These are phyloP conservation scores for Tephrocybe rancida DNA, from an alignment of 768 basidiomycete genomes.

Conservation along the genomic window DNA sequence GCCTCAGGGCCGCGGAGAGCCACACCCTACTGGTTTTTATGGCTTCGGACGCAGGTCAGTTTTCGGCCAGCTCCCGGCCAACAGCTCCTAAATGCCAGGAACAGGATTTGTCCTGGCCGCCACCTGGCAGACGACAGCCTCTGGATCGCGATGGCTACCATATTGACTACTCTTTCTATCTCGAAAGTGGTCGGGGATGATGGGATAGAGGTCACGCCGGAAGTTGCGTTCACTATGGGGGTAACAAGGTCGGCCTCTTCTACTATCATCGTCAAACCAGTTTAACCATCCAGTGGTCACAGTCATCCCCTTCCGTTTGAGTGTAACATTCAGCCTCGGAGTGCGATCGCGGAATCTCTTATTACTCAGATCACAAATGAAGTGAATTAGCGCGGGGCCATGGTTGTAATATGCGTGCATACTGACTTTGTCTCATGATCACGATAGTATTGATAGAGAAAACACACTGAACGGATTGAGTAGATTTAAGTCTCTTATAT, in stretches of 20 bases:
- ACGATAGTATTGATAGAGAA: too few species aligned
- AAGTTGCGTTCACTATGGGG: constrained; percentile 1
- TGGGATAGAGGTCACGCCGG: constrained; percentile 26
- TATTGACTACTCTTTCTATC: constrained; percentile 32
- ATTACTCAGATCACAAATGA: constrained; percentile 1
- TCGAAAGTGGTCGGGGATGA: constrained; percentile 23
- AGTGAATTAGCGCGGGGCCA: background rate
- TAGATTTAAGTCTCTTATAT: too few species aligned
- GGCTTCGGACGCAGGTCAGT: constrained; percentile 18
- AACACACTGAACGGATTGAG: too few species aligned
- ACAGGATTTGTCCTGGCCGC: constrained; percentile 27
- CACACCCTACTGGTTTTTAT: constrained; percentile 8
- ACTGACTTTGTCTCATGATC: too few species aligned
- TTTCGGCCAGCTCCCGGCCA: background rate
- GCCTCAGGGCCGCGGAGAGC: constrained; percentile 16
- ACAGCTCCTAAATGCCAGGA: background rate
- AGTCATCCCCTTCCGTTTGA: constrained; percentile 7
- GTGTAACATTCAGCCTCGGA: constrained; percentile 9
- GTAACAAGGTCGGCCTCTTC: background rate
- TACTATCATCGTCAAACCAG: background rate
- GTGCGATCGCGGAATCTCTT: background rate
- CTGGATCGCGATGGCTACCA: constrained; percentile 21
- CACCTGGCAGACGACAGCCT: constrained; percentile 27
- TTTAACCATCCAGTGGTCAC: background rate
- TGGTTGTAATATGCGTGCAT: too few species aligned